phyloP scores from a whole-genome alignment of 495 filamentous ascomycete genomes.

The Cudoniella acicularis region DNA sequence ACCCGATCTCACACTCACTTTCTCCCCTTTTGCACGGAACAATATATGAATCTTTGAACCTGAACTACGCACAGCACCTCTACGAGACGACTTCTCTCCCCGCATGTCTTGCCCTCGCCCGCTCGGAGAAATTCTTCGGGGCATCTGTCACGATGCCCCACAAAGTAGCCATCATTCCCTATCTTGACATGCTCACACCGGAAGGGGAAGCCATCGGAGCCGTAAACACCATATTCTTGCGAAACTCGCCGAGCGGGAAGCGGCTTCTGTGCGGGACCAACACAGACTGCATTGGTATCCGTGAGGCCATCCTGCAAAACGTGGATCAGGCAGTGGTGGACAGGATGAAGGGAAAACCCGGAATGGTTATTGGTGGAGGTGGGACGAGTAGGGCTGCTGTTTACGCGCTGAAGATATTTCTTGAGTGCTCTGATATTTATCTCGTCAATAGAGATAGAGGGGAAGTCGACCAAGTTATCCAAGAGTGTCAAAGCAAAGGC shows the following conservation, averaged over 20 bases:
- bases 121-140: conserved; percentile 54
- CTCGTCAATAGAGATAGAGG: conserved; percentile 61
- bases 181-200: conserved; percentile 64
- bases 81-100: conserved; percentile 50
- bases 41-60: conserved; percentile 53
- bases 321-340: conserved; percentile 30
- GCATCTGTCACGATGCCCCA: conserved; percentile 72
- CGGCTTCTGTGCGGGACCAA: conserved; percentile 62
- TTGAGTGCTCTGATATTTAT: conserved; percentile 63
- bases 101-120: conserved; percentile 46
- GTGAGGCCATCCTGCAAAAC: conserved; percentile 64
- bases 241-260: conserved; percentile 36
- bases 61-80: conserved; percentile 60
- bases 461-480: conserved; percentile 62
- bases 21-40: conserved; percentile 66
- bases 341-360: conserved; percentile 21
- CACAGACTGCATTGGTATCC: conserved; percentile 71
- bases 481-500: conserved; percentile 48
- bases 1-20: conserved; percentile 58
- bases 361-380: conserved; percentile 53
- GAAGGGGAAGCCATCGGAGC: conserved; percentile 66
- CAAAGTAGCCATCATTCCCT: conserved; percentile 65
- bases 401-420: conserved; percentile 63
- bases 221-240: conserved; percentile 69
- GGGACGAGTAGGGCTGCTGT: conserved; percentile 67